Evolutionary conservation across 345 rosid species (phyloP), one percentile per base, ranked within the genome.

Genomic region (Physaria fendleri): DNA sequence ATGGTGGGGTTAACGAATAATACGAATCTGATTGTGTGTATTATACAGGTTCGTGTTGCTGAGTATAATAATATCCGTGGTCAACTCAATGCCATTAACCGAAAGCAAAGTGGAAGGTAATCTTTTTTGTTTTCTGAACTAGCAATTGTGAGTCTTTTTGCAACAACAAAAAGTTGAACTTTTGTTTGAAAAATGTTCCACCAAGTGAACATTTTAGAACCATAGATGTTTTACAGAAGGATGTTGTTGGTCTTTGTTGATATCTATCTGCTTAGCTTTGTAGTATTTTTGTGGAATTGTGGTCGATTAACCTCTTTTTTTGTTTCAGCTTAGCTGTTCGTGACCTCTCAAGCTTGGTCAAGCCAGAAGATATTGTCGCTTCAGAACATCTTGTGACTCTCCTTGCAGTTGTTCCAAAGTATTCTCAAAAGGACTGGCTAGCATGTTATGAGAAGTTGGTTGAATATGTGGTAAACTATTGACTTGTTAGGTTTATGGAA

Each of bases 81-180:
- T 78, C 97, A 90, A 71, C 93, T 94, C 64, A 94, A 84, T 81
- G 87, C 93, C 55, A 87, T 90, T 42, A 94, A 87, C 66, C 74
- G 95, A 63, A 94, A 94, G 81, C 97, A 94, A 62, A 94, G 89
- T 77, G 99, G 97, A 74, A 94, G 99, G 99, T 90, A 66, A 20
- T n/a, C n/a, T 0, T 4, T 42, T 51, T 51, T 25, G 25, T 2
- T 1, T 21, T 5, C 21, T 29, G n/a, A n/a, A n/a, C n/a, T n/a
- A n/a, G n/a, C n/a, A n/a, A n/a, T n/a, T n/a, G n/a, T n/a, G n/a
- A n/a, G n/a, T n/a, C n/a, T n/a, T n/a, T n/a, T n/a, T n/a, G n/a
- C n/a, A n/a, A n/a, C n/a, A n/a, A n/a, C n/a, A n/a, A n/a, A n/a
- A n/a, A n/a, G n/a, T n/a, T n/a, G n/a, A 5, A 42, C 14, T 3